Evolutionary conservation across 1,284 basidiomycete species (phyloP).

Genomic region (Moniliella sp.): DNA sequence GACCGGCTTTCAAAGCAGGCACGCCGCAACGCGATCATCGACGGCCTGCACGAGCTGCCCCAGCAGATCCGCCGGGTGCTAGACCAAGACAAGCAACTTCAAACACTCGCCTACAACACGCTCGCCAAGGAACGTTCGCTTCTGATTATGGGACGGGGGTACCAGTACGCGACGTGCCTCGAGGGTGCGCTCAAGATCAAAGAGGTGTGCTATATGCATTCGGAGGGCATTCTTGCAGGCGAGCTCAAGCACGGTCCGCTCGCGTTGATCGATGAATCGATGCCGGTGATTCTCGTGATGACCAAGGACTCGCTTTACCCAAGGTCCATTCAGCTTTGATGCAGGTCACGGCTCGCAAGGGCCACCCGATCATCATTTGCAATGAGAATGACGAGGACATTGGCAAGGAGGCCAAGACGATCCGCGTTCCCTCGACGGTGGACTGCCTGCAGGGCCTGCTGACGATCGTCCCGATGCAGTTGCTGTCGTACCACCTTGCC

Average conservation of each 20-base stretch:
- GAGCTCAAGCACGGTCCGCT: constrained; percentile 97
- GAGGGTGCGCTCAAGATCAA: constrained; percentile 99
- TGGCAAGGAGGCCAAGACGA: constrained; percentile 54
- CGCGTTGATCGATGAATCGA: constrained; percentile 92
- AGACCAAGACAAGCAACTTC: constrained; percentile 54
- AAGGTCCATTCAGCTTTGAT: constrained; percentile 88
- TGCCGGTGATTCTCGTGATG: constrained; percentile 70
- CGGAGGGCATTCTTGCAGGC: constrained; percentile 61
- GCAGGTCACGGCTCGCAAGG: constrained; percentile 91
- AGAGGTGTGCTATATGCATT: constrained; percentile 51
- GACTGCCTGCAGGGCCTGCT: constrained; percentile 89
- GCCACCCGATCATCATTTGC: constrained; percentile 77
- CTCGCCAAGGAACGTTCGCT: constrained; percentile 63
- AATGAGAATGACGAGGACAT: constrained; percentile 76
- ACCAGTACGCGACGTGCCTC: constrained; percentile 88
- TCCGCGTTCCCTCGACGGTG: constrained; percentile 55
- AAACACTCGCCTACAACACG: constrained; percentile 60
- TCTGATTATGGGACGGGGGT: constrained; percentile 91
- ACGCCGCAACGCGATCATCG: constrained; percentile 78
- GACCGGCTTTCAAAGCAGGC: constrained; percentile 79
- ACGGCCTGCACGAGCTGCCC: constrained; percentile 76
- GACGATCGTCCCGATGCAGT: constrained; percentile 87
- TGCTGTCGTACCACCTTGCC: constrained; percentile 87
- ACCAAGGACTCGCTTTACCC: constrained; percentile 88
- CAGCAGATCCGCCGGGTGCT: constrained; percentile 76